Conservation (phyloP, 108 stramenopile genomes). For the Seminavis robusta region DNA sequence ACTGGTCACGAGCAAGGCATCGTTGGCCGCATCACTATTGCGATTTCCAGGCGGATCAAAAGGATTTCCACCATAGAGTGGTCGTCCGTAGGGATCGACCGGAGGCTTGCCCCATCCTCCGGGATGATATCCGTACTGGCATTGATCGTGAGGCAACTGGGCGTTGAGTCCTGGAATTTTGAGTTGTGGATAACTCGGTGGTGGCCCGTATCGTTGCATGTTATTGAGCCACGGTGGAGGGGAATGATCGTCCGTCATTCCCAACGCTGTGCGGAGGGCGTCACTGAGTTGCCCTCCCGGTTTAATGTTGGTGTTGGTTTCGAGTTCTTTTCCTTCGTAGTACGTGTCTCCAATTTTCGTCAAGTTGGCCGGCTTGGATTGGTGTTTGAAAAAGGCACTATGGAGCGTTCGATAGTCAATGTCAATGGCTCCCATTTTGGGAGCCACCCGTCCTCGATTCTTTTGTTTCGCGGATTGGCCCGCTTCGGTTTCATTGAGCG, state of each 20-base stretch:
- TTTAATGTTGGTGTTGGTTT: conserved; percentile 64
- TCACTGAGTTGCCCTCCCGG: conserved; percentile 63
- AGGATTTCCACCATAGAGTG: conserved; percentile 91
- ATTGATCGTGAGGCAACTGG: conserved; percentile 87
- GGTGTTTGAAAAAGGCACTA: conserved; percentile 98
- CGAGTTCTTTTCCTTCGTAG: conserved; percentile 98
- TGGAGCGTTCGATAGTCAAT: conserved; percentile 96
- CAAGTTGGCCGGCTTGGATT: conserved; percentile 88
- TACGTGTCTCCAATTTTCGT: conserved; percentile 92
- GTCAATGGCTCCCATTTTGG: conserved; percentile 91
- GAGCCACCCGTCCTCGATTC: conserved; percentile 86
- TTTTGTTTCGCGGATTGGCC: conserved; percentile 82
- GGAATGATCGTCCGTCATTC: conserved; percentile 64
- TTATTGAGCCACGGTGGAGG: conserved; percentile 99
- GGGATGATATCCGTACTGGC: conserved; percentile 91
- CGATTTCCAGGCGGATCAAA: conserved; percentile 65
- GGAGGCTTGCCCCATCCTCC: conserved; percentile 99
- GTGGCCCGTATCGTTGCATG: conserved; percentile 99
- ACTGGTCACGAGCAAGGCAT: conserved; percentile 51
- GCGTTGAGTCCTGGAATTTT: conserved; percentile 97
- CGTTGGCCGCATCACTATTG: conserved; percentile 11
- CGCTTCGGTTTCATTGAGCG: conserved; percentile 80
- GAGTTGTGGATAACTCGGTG: conserved; percentile 90
- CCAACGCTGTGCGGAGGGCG: conserved; percentile 76
- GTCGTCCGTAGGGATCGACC: conserved; percentile 88